Percentiles rank a stretch among this genome's conserved stretches.
phyloP scores from a whole-genome alignment of 345 rosid genomes.

The Limnanthes douglasii region DNA sequence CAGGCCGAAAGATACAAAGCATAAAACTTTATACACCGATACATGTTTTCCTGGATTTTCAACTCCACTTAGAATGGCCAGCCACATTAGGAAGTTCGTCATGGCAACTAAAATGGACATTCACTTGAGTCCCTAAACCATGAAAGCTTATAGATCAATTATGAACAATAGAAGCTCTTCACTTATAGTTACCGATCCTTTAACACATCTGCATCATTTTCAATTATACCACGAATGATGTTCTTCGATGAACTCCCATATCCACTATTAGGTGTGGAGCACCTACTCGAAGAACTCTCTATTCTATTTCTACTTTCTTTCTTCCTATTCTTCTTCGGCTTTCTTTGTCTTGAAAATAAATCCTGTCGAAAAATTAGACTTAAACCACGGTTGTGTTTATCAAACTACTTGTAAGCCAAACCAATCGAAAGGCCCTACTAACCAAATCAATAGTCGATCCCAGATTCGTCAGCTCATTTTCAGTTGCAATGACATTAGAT shows the following conservation, averaged over 20 bases:
- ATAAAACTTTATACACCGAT: too few species aligned
- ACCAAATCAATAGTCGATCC: conserved; percentile 43
- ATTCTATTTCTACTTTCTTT: conserved; percentile 19
- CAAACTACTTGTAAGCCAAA: not conserved
- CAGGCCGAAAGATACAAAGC: too few species aligned
- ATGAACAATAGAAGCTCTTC: too few species aligned
- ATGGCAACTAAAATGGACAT: too few species aligned
- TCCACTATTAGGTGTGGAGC: conserved; percentile 35
- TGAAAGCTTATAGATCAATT: too few species aligned
- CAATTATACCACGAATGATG: conserved; percentile 19
- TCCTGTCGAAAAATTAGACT: conserved; percentile 18
- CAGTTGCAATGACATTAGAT: conserved; percentile 41
- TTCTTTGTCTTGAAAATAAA: conserved; percentile 21
- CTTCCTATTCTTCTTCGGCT: conserved; percentile 14
- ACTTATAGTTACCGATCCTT: conserved; percentile 1
- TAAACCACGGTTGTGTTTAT: not conserved
- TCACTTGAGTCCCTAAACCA: too few species aligned
- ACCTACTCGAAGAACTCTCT: conserved; percentile 30
- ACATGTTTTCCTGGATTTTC: too few species aligned
- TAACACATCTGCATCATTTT: conserved; percentile 13
- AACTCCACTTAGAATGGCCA: too few species aligned
- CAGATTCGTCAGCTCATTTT: conserved; percentile 54
- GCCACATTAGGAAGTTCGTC: too few species aligned
- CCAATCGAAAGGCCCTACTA: conserved; percentile 3
- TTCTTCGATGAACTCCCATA: conserved; percentile 50